Evolutionary conservation across 1,284 basidiomycete species (phyloP), one percentile per base, ranked within the genome.

Genomic region (Sporisorium scitamineum): DNA sequence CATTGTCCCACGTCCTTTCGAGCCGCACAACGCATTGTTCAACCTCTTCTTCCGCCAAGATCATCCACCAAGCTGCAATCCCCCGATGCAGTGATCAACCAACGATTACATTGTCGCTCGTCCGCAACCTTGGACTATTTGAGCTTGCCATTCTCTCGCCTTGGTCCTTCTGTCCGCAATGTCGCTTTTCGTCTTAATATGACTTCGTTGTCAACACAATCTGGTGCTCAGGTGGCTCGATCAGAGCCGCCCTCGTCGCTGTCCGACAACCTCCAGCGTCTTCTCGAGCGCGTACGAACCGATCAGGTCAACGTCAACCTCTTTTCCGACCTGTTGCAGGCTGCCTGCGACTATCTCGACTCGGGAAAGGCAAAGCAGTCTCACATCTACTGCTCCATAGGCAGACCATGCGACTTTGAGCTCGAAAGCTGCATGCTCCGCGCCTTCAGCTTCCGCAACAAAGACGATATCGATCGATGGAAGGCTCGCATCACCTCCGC

Each of bases 391-490:
- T 76, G 77, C 54, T 61, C 56, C 5, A 51, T 55, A 29, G 73
- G 45, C n/a, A 41, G 74, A 31, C 62, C 62, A 18, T 69, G 74
- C 50, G 77, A 79, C 48, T 78, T 74, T 42, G 73, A 76, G 31
- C 61, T 82, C 20, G 71, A 82, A 11, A 67, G 71, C 45, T 78
- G 79, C 55, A 82, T 82, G 80, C 68, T 82, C 20, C 70, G 79
- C 24, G 52, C 68, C 50, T 70, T 78, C 29, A 68, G 70, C 54
- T 82, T 82, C 55, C 70, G 72, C 18, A 53, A 61, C 42, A 71
- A 64, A 29, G 61, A 69, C 24, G 29, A 74, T 42, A 61, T 80
- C 34, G 67, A 65, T 34, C 51, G 61, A n/a, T 82, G 80, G 80
- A 56, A 61, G 10, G 47, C 42, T 26, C 64, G 54, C 31, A 27